Evolutionary conservation across 2,329 filamentous ascomycete genomes (phyloP).

Genomic region (Trichophyton mentagrophytes): DNA sequence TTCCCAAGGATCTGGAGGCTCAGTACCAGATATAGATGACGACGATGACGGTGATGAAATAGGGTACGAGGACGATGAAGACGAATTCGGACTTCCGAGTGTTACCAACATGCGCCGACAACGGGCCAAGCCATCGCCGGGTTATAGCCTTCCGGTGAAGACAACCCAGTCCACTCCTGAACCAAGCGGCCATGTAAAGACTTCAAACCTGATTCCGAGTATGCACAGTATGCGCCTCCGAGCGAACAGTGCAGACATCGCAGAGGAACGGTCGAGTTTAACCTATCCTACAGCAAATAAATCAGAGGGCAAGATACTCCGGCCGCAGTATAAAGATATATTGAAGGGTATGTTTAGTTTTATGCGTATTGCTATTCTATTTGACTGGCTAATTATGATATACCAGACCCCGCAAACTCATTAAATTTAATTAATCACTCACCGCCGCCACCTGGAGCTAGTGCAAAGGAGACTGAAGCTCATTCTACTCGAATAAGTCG

Average conservation of each 20-base stretch:
- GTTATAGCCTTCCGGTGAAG: not conserved
- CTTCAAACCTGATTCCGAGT: slow-evolving; percentile 8
- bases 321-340: slow-evolving; percentile 96
- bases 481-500: slow-evolving; percentile 78
- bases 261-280: slow-evolving; percentile 70
- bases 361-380: not conserved
- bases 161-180: not conserved
- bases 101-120: slow-evolving; percentile 73
- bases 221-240: slow-evolving; percentile 40
- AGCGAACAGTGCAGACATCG: slow-evolving; percentile 85
- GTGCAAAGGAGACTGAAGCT: slow-evolving; percentile 70
- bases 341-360: slow-evolving; percentile 44
- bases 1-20: slow-evolving; percentile 69
- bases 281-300: slow-evolving; percentile 82
- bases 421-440: slow-evolving; percentile 88
- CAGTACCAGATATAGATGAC: slow-evolving; percentile 57
- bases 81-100: slow-evolving; percentile 90
- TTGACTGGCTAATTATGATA: not conserved
- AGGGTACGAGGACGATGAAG: slow-evolving; percentile 74
- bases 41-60: slow-evolving; percentile 55
- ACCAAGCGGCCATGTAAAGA: slow-evolving; percentile 3
- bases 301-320: slow-evolving; percentile 83
- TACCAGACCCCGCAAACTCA: slow-evolving; percentile 67
- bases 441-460: slow-evolving; percentile 56
- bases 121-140: slow-evolving; percentile 29